Evolutionary conservation across 331 rosid species (phyloP).

Genomic region (Cucumis variabilis): DNA sequence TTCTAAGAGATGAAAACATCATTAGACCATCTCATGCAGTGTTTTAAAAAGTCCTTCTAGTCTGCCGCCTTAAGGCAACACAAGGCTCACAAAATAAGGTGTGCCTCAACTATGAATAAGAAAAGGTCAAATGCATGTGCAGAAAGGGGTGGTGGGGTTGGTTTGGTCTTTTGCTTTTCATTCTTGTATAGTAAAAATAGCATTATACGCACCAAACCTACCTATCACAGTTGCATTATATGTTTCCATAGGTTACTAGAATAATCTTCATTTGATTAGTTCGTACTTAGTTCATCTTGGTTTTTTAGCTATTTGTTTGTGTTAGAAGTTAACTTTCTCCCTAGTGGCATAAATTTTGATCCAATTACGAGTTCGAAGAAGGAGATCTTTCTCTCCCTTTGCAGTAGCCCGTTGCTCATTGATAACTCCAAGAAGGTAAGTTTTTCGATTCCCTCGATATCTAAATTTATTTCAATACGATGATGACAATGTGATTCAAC

Average conservation of each 20-base stretch:
- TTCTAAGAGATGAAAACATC: slow-evolving; percentile 20
- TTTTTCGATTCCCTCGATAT: too few species aligned
- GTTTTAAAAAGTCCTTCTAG: too few species aligned
- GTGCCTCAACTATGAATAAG: neutral
- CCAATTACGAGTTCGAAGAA: too few species aligned
- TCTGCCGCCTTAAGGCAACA: too few species aligned
- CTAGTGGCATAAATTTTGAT: too few species aligned
- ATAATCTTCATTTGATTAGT: slow-evolving; percentile 22
- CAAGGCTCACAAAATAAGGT: too few species aligned
- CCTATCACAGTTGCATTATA: neutral
- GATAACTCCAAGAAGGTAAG: too few species aligned
- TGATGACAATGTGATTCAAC: too few species aligned
- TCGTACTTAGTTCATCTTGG: too few species aligned
- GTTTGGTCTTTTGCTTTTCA: neutral
- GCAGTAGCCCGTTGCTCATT: neutral
- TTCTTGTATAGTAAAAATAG: neutral
- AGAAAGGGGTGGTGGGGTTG: neutral
- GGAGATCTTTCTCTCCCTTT: too few species aligned
- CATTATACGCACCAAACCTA: neutral
- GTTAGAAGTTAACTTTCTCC: too few species aligned
- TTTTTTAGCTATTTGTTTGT: neutral
- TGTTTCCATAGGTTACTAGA: slow-evolving; percentile 5
- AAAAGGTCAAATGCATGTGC: neutral
- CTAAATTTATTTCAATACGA: neutral
- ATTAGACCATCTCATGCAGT: neutral